phyloP scores from a whole-genome alignment of 768 basidiomycete genomes.

The Arthromyces matolae region DNA sequence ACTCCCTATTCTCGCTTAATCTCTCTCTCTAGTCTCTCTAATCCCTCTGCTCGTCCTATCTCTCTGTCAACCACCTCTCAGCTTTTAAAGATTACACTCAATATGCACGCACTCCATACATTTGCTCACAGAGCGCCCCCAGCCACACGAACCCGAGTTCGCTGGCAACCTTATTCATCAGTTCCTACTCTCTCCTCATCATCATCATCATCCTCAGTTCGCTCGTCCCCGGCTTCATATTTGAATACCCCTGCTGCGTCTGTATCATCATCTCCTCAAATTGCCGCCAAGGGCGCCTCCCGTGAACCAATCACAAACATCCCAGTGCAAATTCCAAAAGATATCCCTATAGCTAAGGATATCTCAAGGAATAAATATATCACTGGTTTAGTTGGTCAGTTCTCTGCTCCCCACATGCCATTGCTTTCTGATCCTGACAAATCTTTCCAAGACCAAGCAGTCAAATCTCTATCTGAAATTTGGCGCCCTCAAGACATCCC shows the following conservation, averaged over 20 bases:
- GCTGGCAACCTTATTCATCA: slow-evolving; percentile 78
- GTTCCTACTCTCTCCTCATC: slow-evolving; percentile 37
- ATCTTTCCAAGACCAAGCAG: slow-evolving; percentile 62
- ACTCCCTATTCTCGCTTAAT: slow-evolving; percentile 34
- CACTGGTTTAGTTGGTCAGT: slow-evolving; percentile 67
- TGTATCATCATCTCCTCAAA: slow-evolving; percentile 44
- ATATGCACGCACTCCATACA: slow-evolving; percentile 46
- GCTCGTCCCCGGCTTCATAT: slow-evolving; percentile 40
- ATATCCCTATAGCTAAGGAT: slow-evolving; percentile 30
- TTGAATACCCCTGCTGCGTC: slow-evolving; percentile 59
- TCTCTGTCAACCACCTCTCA: slow-evolving; percentile 27
- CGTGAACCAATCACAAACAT: slow-evolving; percentile 24
- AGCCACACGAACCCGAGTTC: slow-evolving; percentile 61
- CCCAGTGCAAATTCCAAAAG: slow-evolving; percentile 28
- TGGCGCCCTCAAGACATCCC: slow-evolving; percentile 81
- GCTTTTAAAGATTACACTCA: slow-evolving; percentile 19
- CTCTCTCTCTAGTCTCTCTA: slow-evolving; percentile 16
- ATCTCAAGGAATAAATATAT: slow-evolving; percentile 62
- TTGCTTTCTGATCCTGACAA: slow-evolving; percentile 15
- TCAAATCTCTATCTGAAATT: slow-evolving; percentile 72
- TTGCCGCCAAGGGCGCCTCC: slow-evolving; percentile 31
- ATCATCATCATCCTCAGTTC: slow-evolving; percentile 32
- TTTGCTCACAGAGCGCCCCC: slow-evolving; percentile 72
- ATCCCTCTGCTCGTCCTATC: slow-evolving; percentile 22
- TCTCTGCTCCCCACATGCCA: slow-evolving; percentile 6